A percentile compares a stretch with the other conserved stretches of the same genome.
Evolutionary conservation across 2,329 filamentous ascomycete genomes (phyloP).

Genomic region (Berkeleyomyces rouxiae): DNA sequence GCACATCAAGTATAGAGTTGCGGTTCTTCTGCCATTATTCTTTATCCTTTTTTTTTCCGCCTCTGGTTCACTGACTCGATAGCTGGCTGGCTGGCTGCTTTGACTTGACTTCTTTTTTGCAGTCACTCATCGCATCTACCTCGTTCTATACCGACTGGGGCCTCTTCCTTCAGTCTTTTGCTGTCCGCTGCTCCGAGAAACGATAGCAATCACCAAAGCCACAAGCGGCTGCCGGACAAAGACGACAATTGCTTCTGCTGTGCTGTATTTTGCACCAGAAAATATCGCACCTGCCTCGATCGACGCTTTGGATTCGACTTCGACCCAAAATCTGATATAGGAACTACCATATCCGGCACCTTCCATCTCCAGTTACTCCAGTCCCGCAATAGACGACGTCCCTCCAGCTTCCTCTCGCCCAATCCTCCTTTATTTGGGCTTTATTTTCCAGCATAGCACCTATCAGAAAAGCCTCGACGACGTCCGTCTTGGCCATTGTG

Average conservation of each 20-base stretch:
- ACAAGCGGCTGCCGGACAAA: background rate
- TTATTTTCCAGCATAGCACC: background rate
- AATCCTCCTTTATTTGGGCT: background rate
- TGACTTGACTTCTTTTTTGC: background rate
- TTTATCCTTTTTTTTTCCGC: background rate
- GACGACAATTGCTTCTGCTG: background rate
- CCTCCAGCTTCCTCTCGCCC: background rate
- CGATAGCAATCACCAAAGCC: background rate
- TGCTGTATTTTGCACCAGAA: background rate
- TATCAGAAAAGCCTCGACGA: too few relatives aligned
- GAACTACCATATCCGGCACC: background rate
- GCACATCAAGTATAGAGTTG: background rate
- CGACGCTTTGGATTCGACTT: background rate
- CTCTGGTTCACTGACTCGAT: too few relatives aligned
- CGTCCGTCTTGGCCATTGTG: too few relatives aligned
- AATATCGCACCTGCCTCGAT: background rate
- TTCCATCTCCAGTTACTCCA: background rate
- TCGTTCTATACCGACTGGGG: too few relatives aligned
- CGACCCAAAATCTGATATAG: background rate
- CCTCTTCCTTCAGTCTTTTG: too few relatives aligned
- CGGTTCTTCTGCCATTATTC: background rate
- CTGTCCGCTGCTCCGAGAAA: too few relatives aligned
- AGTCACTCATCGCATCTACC: too few relatives aligned
- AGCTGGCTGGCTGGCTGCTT: too few relatives aligned
- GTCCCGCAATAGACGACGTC: background rate